These are phyloP conservation scores for Rehmannia glutinosa DNA, from an alignment of 257 asterid genomes.

Conservation along the genomic window DNA sequence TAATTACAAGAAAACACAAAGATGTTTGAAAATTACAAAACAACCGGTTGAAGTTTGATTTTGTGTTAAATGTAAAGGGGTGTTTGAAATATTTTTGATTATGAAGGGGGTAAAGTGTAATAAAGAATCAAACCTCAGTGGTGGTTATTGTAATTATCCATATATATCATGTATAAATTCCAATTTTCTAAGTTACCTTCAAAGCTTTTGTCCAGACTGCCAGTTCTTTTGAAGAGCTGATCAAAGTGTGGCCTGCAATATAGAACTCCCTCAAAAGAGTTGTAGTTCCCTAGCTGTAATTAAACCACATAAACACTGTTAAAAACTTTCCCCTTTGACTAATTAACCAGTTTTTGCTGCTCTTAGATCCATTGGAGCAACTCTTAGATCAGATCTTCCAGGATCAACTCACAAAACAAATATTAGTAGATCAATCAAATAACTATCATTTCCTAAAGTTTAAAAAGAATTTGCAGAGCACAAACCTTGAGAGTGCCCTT, in stretches of 20 bases:
- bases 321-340: not conserved
- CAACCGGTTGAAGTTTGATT: too few relatives aligned
- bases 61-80: too few relatives aligned
- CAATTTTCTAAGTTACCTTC: conserved; percentile 65
- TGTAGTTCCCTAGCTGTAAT: conserved; percentile 80
- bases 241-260: conserved; percentile 98
- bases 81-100: too few relatives aligned
- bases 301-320: not conserved
- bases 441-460: too few relatives aligned
- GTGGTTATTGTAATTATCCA: not conserved
- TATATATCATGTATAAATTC: not conserved
- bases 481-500: conserved; percentile 83
- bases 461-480: too few relatives aligned
- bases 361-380: conserved; percentile 1
- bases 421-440: too few relatives aligned
- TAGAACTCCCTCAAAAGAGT: conserved; percentile 92
- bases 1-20: not conserved
- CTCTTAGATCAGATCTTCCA: not conserved
- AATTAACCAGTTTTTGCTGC: not conserved
- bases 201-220: conserved; percentile 91
- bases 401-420: too few relatives aligned
- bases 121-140: too few relatives aligned
- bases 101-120: too few relatives aligned
- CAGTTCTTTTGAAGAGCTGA: conserved; percentile 94
- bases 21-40: too few relatives aligned